Base-by-base conservation (phyloP, 208 protist genomes). In the Hexamita inflata region DNA sequence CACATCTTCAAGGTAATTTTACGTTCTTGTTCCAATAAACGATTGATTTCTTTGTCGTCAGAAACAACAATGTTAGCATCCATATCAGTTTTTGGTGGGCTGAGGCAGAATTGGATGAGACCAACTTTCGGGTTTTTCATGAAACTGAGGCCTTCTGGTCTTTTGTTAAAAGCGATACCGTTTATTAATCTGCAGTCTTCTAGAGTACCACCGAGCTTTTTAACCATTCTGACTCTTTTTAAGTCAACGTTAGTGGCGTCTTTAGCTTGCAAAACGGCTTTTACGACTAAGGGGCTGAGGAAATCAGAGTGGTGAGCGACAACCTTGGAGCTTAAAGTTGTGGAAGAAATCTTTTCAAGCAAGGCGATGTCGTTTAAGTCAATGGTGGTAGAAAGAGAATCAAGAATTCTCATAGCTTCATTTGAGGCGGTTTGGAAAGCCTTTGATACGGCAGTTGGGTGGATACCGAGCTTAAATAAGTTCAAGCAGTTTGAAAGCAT, bases 51-150 rank as follows among this genome's bases (percentile, higher is more conserved):
- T 40, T 57, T 58, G n/a, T 32, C 13, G 28, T 79, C 75, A 96
- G 76, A 75, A 78, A 98, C 90, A 19, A 95, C 87, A 41, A 98
- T 86, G 29, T 88, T 90, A 81, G 92, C 89, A 28, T 94, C 89
- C 77, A 91, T 82, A 84, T 99, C 93, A 34, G 96, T 97, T 85
- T 99, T 99, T 53, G 96, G 96, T 26, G 96, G 88, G 0, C 92
- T 97, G 11, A 99, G 84, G 79, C 92, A 91, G 84, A 98, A 99
- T 86, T 98, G 94, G 77, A 98, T 97, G 4, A 99, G 85, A 68
- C 88, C 95, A 83, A 99, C 96, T 78, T 97, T 98, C 19, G 94
- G 94, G 59, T 98, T 92, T 75, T 93, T 81, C 35, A 96, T 87
- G 45, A 85, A 77, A 29, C 88, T 89, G 11, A 65, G 24, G 26